These are phyloP conservation scores for Ensete glaucum DNA, from an alignment of 176 grass and related monocot genomes.

Conservation along the genomic window DNA sequence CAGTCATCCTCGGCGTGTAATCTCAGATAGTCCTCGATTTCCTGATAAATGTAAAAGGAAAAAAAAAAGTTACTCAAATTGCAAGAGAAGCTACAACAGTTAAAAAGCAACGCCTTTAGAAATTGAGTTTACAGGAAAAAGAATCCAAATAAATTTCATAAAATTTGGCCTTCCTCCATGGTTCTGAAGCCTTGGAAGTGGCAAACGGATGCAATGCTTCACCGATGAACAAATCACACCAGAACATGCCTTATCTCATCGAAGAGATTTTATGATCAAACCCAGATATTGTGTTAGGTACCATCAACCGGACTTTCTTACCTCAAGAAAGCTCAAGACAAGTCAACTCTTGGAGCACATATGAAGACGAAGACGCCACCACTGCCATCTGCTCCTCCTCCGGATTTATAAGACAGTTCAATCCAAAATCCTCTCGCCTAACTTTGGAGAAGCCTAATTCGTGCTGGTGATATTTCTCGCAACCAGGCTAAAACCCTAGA, in stretches of 20 bases:
- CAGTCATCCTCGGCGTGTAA: background rate
- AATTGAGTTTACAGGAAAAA: background rate
- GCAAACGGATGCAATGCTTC: background rate
- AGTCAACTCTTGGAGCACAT: background rate
- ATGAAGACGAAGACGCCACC: background rate
- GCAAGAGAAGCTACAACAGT: background rate
- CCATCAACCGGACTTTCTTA: background rate
- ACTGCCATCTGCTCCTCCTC: background rate
- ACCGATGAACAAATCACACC: background rate
- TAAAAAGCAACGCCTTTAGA: background rate
- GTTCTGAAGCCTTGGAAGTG: background rate
- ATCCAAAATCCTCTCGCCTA: background rate
- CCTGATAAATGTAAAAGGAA: slow-evolving; percentile 1
- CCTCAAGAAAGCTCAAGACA: background rate
- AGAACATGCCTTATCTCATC: background rate
- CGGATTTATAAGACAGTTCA: background rate
- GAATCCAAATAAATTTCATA: background rate
- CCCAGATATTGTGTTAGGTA: background rate
- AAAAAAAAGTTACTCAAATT: background rate
- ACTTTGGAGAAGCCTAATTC: background rate
- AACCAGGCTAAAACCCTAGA: background rate
- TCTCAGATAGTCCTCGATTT: background rate
- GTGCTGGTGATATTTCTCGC: background rate
- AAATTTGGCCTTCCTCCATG: background rate
- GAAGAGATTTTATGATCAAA: background rate